A percentile compares a stretch with the other conserved stretches of the same genome.
Evolutionary conservation across 106 monocot genomes (phyloP).

Genomic region (Dactylorhiza incarnata): DNA sequence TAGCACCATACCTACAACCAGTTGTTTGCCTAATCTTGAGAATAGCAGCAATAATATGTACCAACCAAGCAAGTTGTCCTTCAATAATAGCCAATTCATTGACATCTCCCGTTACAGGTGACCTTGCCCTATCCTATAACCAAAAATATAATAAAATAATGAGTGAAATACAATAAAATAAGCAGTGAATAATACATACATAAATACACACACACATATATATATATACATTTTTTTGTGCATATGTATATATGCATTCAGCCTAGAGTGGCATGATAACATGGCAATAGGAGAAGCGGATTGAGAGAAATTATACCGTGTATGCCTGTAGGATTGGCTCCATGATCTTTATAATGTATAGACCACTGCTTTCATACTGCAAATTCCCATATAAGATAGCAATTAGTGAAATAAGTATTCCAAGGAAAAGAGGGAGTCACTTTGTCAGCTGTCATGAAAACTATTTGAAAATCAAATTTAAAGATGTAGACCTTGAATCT

Average conservation of each 20-base stretch:
- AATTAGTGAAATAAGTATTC: background rate
- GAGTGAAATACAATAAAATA: background rate
- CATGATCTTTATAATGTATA: constrained; percentile 90
- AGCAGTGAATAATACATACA: background rate
- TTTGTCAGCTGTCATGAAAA: background rate
- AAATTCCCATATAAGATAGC: constrained; percentile 16
- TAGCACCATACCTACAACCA: constrained; percentile 43
- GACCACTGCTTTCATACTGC: constrained; percentile 83
- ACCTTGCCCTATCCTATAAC: constrained; percentile 66
- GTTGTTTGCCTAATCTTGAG: constrained; percentile 75
- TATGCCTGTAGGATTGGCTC: constrained; percentile 92
- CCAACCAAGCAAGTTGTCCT: constrained; percentile 88
- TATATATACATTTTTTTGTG: too few species aligned
- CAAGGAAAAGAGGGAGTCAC: background rate
- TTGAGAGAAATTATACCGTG: constrained; percentile 40
- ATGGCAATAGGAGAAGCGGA: background rate
- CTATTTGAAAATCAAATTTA: background rate
- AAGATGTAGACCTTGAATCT: constrained; percentile 75
- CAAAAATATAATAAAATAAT: background rate
- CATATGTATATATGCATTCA: too few species aligned
- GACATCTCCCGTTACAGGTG: constrained; percentile 41
- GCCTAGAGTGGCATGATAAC: background rate
- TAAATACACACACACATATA: too few species aligned
- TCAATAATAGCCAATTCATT: constrained; percentile 69
- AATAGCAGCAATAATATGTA: constrained; percentile 96